Percentiles rank a stretch among this genome's conserved stretches.
Evolutionary conservation across 805 yeast genomes (phyloP).

Genomic region (Candida railenensis): DNA sequence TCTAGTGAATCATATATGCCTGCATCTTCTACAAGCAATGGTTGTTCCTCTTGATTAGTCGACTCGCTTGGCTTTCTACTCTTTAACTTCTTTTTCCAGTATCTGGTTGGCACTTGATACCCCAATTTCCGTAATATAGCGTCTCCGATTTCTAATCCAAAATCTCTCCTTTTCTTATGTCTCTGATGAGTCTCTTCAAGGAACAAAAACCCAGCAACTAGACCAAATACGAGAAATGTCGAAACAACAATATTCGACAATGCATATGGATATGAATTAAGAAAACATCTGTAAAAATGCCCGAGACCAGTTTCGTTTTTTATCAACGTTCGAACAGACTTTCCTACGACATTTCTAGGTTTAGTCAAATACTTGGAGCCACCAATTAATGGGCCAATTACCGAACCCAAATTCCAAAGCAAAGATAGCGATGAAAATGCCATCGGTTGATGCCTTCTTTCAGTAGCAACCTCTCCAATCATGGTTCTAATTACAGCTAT

Average conservation of each 20-base stretch:
- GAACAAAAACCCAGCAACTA: conserved; percentile 42
- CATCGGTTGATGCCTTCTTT: conserved; percentile 57
- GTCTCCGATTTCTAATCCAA: conserved; percentile 48
- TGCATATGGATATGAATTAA: conserved; percentile 47
- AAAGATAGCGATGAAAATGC: conserved; percentile 63
- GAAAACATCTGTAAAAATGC: conserved; percentile 12
- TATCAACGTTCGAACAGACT: background rate
- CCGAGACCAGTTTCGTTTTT: background rate
- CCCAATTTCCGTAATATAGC: conserved; percentile 18
- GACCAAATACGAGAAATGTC: conserved; percentile 30
- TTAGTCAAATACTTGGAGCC: conserved; percentile 49
- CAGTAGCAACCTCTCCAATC: conserved; percentile 58
- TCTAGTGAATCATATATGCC: background rate
- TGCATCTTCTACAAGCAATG: background rate
- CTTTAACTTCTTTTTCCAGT: conserved; percentile 16
- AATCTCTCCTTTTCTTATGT: conserved; percentile 38
- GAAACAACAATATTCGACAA: conserved; percentile 53
- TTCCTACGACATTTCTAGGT: conserved; percentile 20
- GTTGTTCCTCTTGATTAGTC: background rate
- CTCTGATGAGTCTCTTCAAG: conserved; percentile 53
- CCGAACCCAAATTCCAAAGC: conserved; percentile 58
- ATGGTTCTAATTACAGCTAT: conserved; percentile 60
- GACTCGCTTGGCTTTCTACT: background rate
- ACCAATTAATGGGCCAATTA: conserved; percentile 60
- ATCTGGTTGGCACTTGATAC: conserved; percentile 15